phyloP scores from a whole-genome alignment of 2,329 filamentous ascomycete genomes.

The Calonectria pteridis region DNA sequence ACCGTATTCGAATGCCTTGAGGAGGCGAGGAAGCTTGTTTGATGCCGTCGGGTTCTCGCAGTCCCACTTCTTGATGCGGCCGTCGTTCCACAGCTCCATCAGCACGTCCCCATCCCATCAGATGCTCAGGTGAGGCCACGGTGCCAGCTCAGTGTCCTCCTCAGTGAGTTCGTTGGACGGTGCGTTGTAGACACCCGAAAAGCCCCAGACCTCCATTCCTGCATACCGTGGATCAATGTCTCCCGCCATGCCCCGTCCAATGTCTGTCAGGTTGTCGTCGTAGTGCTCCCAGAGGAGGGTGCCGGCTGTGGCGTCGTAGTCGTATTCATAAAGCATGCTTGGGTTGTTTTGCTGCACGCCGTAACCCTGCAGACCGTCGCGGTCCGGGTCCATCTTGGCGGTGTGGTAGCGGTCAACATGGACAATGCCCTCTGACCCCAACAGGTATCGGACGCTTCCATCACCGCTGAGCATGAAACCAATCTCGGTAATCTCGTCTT shows the following conservation, averaged over 20 bases:
- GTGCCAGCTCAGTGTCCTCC: slow-evolving; percentile 2
- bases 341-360: slow-evolving; percentile 39
- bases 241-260: slow-evolving; percentile 36
- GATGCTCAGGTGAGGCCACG: slow-evolving; percentile 33
- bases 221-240: slow-evolving; percentile 37
- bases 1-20: slow-evolving; percentile 6
- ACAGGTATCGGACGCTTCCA: slow-evolving; percentile 32
- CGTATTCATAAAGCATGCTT: slow-evolving; percentile 35
- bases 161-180: slow-evolving; percentile 23
- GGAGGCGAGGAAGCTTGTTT: slow-evolving; percentile 13
- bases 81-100: slow-evolving; percentile 40
- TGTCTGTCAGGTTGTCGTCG: slow-evolving; percentile 8
- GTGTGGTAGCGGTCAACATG: slow-evolving; percentile 41
- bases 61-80: slow-evolving; percentile 41
- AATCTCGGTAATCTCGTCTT: slow-evolving; percentile 37
- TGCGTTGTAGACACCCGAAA: slow-evolving; percentile 37
- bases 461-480: slow-evolving; percentile 40
- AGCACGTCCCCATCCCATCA: slow-evolving; percentile 34
- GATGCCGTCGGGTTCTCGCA: slow-evolving; percentile 15
- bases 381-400: slow-evolving; percentile 39
- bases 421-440: slow-evolving; percentile 31
- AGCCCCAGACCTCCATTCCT: slow-evolving; percentile 40
- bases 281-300: slow-evolving; percentile 37
- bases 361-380: slow-evolving; percentile 35
- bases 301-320: slow-evolving; percentile 36